Percentiles rank a stretch among this genome's conserved stretches.
These are phyloP conservation scores for Zygnema cylindricum DNA, from an alignment of 139 green algal species.

Conservation along the genomic window DNA sequence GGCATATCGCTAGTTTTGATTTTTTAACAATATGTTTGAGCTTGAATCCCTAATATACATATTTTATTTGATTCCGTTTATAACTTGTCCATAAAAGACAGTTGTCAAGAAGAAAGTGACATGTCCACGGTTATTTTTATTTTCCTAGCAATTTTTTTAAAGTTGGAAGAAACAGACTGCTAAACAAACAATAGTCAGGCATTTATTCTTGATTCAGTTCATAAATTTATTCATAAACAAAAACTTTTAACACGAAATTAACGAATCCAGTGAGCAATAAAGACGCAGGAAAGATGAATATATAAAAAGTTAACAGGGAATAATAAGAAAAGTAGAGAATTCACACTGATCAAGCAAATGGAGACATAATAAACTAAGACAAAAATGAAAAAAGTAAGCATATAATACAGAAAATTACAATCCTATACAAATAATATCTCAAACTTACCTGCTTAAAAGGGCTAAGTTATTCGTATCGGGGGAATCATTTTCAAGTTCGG, in stretches of 20 bases:
- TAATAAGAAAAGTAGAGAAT: neutral
- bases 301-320: neutral
- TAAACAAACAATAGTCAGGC: no score
- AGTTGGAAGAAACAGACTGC: no score
- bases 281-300: neutral
- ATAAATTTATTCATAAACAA: no score
- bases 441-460: constrained; percentile 21
- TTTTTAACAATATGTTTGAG: no score
- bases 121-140: no score
- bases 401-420: neutral
- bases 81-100: no score
- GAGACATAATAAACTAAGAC: neutral
- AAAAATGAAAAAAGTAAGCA: neutral
- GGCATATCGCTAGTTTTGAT: no score
- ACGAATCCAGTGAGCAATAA: neutral
- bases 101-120: no score
- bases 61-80: no score
- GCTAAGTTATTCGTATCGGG: neutral
- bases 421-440: neutral
- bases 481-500: neutral
- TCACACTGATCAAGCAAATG: neutral
- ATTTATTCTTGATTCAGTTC: no score
- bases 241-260: neutral
- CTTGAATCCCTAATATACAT: no score
- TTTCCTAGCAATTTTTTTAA: no score